Evolutionary conservation across 1,284 basidiomycete genomes (phyloP), one percentile per base, ranked within the genome.

Genomic region (Lentinula novae-zelandiae): DNA sequence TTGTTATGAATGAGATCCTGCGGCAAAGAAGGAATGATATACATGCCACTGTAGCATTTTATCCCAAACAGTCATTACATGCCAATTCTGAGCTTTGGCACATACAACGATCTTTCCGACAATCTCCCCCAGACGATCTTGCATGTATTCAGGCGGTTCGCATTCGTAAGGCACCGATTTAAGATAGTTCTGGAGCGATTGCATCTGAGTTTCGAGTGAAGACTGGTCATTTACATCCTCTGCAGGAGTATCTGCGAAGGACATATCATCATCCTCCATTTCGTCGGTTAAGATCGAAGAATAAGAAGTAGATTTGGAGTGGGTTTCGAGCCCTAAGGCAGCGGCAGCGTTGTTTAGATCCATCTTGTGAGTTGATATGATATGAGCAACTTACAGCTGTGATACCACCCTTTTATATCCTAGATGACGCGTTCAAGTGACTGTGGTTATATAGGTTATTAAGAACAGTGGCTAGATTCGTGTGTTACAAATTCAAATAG

Each of bases 91-190:
- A 42, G 90, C 80, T 69, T 87, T 83, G 5, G 89, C 86, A 65
- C 89, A 92, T 50, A 93, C 80, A 63, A 83, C 77, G 52, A 96
- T 83, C 70, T 84, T 86, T 38, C 82, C 79, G 13, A 93, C 80
- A 67, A 96, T 93, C 55, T 80, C 69, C 66, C 93, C 89, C 8
- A 96, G 81, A 65, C 85, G 82, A 33, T 75, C 69, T 59, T 92
- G 85, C 88, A 96, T 95, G 62, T 88, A 85, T 62, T 90, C 85
- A 39, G 85, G 71, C 10, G 86, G 77, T 72, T 96, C 94, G 74
- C 86, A 87, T 66, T 82, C 72, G 71, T 95, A 96, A 1, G 93
- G 95, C 53, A 95, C 69, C 20, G 85, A 80, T 67, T 82, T 76
- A 63, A 89, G 76, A 72, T 90, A 89, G 36, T 80, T 79, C 64